phyloP scores from a whole-genome alignment of 2,329 filamentous ascomycete species.

The Aspergillus luchuensis region DNA sequence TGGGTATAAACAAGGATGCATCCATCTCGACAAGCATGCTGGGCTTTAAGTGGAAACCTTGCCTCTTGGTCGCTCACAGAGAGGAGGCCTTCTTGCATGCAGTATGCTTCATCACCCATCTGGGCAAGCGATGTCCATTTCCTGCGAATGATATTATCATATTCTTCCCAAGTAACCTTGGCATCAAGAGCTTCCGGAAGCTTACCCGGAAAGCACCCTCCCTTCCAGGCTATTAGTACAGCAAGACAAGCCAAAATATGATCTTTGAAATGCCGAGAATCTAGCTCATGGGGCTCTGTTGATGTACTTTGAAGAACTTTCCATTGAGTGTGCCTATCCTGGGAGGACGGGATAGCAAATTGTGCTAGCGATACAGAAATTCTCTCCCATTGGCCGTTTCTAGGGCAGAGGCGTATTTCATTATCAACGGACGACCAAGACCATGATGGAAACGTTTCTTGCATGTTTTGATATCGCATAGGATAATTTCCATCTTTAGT shows the following conservation, averaged over 20 bases:
- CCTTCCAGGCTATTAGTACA: not conserved
- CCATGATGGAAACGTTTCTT: not conserved
- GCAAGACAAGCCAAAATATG: not conserved
- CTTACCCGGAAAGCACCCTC: not conserved
- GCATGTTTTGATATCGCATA: not conserved
- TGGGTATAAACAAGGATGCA: not conserved
- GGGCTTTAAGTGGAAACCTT: not conserved
- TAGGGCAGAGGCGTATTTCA: not conserved
- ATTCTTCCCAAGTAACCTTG: no score
- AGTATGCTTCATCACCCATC: not conserved
- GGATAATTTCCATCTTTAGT: not conserved
- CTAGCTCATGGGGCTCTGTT: not conserved
- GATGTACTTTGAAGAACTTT: not conserved
- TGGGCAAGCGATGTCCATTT: not conserved
- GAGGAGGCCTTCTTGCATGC: not conserved
- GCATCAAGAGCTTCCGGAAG: not conserved
- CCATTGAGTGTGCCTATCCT: not conserved
- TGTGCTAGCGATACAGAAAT: not conserved
- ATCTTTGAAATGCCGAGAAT: not conserved
- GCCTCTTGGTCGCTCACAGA: not conserved
- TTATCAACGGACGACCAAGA: not conserved
- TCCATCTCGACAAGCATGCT: not conserved
- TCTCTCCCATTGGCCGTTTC: no score
- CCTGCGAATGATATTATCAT: no score
- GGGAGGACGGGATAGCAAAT: not conserved